Evolutionary conservation across 306 rosid genomes (phyloP).

Genomic region (Trifolium repens): DNA sequence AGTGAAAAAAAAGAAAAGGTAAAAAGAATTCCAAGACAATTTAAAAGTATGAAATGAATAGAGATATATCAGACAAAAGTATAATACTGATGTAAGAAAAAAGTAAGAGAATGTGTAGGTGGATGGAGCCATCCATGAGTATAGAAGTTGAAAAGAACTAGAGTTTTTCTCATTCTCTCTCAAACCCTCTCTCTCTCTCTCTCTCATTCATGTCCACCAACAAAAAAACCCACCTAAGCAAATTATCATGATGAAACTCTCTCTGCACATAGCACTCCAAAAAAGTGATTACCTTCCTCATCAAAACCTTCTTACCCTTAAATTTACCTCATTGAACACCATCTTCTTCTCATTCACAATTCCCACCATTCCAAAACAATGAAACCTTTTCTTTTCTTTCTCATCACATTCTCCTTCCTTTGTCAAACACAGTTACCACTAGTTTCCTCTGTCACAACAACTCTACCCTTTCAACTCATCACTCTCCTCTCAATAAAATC

Average conservation of each 20-base stretch:
- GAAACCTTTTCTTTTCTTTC: conserved; percentile 62
- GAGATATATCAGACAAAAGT: conserved; percentile 77
- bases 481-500: conserved; percentile 74
- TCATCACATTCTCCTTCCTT: conserved; percentile 51
- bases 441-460: conserved; percentile 50
- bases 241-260: conserved; percentile 83
- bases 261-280: conserved; percentile 88
- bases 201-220: conserved; percentile 60
- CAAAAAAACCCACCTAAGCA: conserved; percentile 81
- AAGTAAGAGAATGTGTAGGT: conserved; percentile 27
- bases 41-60: conserved; percentile 58
- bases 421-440: conserved; percentile 40
- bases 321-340: conserved; percentile 59
- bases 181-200: conserved; percentile 18
- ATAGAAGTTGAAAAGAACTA: conserved; percentile 40
- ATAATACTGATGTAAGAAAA: conserved; percentile 53
- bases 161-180: conserved; percentile 34
- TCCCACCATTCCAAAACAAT: conserved; percentile 58
- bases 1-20: conserved; percentile 62
- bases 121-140: conserved; percentile 30
- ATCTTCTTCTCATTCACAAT: conserved; percentile 54
- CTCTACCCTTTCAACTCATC: conserved; percentile 61
- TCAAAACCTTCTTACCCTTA: conserved; percentile 80
- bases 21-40: conserved; percentile 63
- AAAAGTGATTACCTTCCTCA: conserved; percentile 69